Percentiles rank a stretch among this genome's conserved stretches.
Evolutionary conservation across 805 yeast genomes (phyloP).

Genomic region (Candida pseudofarinosa): DNA sequence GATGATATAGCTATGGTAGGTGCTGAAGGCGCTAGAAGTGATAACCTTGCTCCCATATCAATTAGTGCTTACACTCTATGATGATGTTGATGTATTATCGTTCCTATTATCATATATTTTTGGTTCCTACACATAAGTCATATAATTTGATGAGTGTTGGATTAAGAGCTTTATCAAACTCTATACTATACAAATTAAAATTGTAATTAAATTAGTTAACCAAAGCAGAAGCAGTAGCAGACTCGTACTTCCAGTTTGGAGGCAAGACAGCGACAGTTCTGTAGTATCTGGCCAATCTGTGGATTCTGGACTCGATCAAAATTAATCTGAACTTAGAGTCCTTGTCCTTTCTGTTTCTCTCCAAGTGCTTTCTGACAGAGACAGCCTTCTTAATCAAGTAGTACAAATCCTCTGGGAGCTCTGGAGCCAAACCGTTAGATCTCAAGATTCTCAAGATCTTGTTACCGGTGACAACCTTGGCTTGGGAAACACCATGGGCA

Average conservation of each 20-base stretch:
- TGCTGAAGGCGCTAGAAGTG: slow-evolving; percentile 83
- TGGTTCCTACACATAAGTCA: neutral
- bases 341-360: slow-evolving; percentile 99
- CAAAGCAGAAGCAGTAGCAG: slow-evolving; percentile 99
- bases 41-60: slow-evolving; percentile 81
- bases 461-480: slow-evolving; percentile 98
- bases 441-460: slow-evolving; percentile 98
- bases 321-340: slow-evolving; percentile 99
- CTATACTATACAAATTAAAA: slow-evolving; percentile 4
- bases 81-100: neutral
- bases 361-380: slow-evolving; percentile 99
- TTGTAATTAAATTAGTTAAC: slow-evolving; percentile 69
- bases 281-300: slow-evolving; percentile 99
- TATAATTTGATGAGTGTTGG: neutral
- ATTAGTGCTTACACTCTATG: neutral
- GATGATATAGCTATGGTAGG: slow-evolving; percentile 91
- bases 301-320: slow-evolving; percentile 99
- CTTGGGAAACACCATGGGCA: slow-evolving; percentile 99
- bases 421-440: slow-evolving; percentile 99
- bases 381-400: slow-evolving; percentile 99
- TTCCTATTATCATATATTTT: neutral
- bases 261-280: slow-evolving; percentile 99
- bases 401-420: slow-evolving; percentile 99
- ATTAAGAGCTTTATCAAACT: neutral
- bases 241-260: slow-evolving; percentile 99